These are phyloP conservation scores for Metschnikowia shivogae DNA, from an alignment of 805 yeast genomes.

Conservation along the genomic window DNA sequence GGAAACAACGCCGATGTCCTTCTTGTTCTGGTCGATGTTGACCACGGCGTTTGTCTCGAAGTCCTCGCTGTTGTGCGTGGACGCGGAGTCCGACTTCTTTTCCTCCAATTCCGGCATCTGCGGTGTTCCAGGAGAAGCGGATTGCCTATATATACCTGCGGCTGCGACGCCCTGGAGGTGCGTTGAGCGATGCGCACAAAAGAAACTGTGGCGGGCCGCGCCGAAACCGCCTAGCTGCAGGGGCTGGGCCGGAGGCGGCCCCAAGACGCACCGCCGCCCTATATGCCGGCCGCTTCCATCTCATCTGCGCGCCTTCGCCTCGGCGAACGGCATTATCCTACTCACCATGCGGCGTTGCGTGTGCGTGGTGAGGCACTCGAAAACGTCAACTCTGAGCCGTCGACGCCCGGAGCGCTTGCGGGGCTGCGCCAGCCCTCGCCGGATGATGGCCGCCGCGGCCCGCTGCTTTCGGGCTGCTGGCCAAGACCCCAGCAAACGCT, in stretches of 20 bases:
- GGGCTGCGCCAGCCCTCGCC: neutral
- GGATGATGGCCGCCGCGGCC: no score
- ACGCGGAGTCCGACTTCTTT: slow-evolving; percentile 12
- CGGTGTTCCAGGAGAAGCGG: neutral
- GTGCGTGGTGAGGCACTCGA: neutral
- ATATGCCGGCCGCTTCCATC: neutral
- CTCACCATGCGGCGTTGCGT: slow-evolving; percentile 1
- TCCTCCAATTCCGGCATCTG: slow-evolving; percentile 13
- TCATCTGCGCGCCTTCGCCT: neutral
- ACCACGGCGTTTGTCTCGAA: slow-evolving; percentile 22
- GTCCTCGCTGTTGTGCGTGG: slow-evolving; percentile 10
- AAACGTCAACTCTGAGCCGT: neutral
- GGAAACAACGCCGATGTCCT: slow-evolving; percentile 43
- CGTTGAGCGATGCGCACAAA: neutral
- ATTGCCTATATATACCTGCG: neutral
- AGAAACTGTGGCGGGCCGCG: slow-evolving; percentile 1
- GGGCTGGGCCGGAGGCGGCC: neutral
- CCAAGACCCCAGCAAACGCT: neutral
- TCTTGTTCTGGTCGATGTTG: slow-evolving; percentile 40
- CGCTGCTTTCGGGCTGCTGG: no score
- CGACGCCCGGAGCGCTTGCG: neutral
- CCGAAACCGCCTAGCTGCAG: slow-evolving; percentile 1
- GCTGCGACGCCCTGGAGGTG: no score
- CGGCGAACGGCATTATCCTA: slow-evolving; percentile 1
- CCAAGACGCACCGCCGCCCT: neutral